Evolutionary conservation across 176 grass and related monocot species (phyloP), one percentile per base, ranked within the genome.

Genomic region (Luzula sylvatica): DNA sequence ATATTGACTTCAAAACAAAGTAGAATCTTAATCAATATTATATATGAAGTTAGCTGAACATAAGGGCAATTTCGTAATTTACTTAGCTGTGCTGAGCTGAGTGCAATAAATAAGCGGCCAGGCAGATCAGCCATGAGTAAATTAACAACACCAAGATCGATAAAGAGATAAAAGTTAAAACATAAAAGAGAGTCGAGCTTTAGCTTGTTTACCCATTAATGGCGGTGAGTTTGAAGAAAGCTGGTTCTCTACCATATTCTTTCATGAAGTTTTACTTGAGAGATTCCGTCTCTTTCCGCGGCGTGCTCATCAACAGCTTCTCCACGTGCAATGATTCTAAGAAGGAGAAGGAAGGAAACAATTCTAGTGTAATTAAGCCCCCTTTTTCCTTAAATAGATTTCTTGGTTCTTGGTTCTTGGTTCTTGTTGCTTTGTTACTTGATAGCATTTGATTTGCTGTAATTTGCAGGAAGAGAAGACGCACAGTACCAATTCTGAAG

Each of bases 31-130:
- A n/a, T n/a, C n/a, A n/a, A n/a, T n/a, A n/a, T n/a, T n/a, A n/a
- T n/a, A n/a, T n/a, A n/a, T n/a, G n/a, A n/a, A n/a, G 9, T 35
- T 35, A 35, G 9, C 30, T 35, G 9, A 44, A 44, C 8, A 20
- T 8, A 60, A 17, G 43, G 20, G 18, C 3, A 63, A 63, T 46
- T 1, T 21, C 15, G 58, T 48, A 63, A 63, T 15, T 63, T 18
- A 14, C 2, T 16, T 12, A 22, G 0, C 3, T 23, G 42, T 44
- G 6, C 42, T n/a, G 13, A 26, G 38, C 25, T 2, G 46, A 21
- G 14, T 3, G 25, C 58, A 63, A 63, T 63, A 63, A 63, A 63
- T 63, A 63, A 45, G 58, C 42, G 42, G 42, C 46, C 58, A 47
- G 23, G 23, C 29, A 12, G 16, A 27, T 15, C 38, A 42, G 38